phyloP scores from a whole-genome alignment of 345 rosid species.

The Ceriops decandra region DNA sequence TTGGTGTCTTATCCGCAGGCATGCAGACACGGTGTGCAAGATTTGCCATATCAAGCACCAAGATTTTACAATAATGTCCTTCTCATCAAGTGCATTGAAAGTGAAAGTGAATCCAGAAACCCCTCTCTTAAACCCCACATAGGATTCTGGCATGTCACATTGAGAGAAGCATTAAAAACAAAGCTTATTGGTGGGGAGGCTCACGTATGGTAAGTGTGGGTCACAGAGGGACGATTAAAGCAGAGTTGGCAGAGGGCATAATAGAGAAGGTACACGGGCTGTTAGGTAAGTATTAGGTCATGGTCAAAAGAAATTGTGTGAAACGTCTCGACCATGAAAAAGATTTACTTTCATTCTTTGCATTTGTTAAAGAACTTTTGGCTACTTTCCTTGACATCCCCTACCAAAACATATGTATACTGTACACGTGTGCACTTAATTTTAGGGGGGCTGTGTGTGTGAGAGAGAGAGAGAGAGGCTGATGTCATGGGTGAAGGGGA shows the following conservation, averaged over 20 bases:
- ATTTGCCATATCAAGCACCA: background rate
- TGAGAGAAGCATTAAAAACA: slow-evolving; percentile 18
- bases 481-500: background rate
- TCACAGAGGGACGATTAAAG: slow-evolving; percentile 12
- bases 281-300: slow-evolving; percentile 1
- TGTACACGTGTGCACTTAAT: slow-evolving; percentile 14
- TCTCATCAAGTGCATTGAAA: slow-evolving; percentile 22
- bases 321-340: slow-evolving; percentile 28
- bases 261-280: slow-evolving; percentile 5
- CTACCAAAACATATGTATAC: background rate
- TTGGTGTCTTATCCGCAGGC: slow-evolving; percentile 4
- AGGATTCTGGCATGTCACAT: slow-evolving; percentile 49
- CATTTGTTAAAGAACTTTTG: slow-evolving; percentile 15
- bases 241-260: slow-evolving; percentile 17
- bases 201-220: slow-evolving; percentile 16
- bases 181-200: slow-evolving; percentile 15
- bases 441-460: background rate
- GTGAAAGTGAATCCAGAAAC: slow-evolving; percentile 26
- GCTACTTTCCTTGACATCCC: slow-evolving; percentile 3
- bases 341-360: slow-evolving; percentile 15
- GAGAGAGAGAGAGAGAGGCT: background rate
- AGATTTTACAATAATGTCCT: slow-evolving; percentile 14
- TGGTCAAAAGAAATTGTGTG: slow-evolving; percentile 25
- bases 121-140: slow-evolving; percentile 35
- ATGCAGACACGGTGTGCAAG: background rate